These are phyloP conservation scores for Logfia minima DNA, from an alignment of 129 eudicot species.

Conservation along the genomic window DNA sequence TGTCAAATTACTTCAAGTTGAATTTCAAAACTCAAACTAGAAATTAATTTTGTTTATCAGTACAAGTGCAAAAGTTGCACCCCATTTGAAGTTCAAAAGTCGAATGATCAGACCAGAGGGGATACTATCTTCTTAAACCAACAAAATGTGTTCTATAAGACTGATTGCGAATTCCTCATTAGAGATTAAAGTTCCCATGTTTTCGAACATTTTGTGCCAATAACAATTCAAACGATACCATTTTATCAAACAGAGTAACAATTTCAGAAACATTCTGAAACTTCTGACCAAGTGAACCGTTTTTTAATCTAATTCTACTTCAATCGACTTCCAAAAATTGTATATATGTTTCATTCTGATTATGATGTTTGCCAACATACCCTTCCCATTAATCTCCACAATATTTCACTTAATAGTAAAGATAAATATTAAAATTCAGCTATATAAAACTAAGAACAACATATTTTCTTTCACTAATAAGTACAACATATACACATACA, in stretches of 20 bases:
- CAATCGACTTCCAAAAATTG: neutral
- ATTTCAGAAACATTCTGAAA: conserved; percentile 5
- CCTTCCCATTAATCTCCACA: conserved; percentile 2
- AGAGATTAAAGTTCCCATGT: neutral
- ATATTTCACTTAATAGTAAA: conserved; percentile 8
- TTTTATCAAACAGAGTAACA: conserved; percentile 24
- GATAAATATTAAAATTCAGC: neutral
- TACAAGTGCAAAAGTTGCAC: neutral
- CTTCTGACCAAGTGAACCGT: neutral
- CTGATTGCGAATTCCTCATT: neutral
- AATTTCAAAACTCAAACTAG: neutral
- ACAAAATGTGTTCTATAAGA: neutral
- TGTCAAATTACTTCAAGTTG: neutral
- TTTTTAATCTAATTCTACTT: neutral
- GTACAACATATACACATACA: neutral
- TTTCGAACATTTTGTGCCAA: neutral
- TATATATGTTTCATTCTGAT: neutral
- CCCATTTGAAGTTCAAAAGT: neutral
- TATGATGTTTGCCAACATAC: neutral
- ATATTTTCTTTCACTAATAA: neutral
- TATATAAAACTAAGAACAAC: neutral
- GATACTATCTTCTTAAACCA: neutral
- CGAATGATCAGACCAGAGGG: neutral
- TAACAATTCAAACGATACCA: neutral
- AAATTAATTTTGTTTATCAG: neutral